Percentiles rank a stretch among this genome's conserved stretches.
Evolutionary conservation across 352 stramenopile species (phyloP).

Genomic region (Pythium utonaiense): DNA sequence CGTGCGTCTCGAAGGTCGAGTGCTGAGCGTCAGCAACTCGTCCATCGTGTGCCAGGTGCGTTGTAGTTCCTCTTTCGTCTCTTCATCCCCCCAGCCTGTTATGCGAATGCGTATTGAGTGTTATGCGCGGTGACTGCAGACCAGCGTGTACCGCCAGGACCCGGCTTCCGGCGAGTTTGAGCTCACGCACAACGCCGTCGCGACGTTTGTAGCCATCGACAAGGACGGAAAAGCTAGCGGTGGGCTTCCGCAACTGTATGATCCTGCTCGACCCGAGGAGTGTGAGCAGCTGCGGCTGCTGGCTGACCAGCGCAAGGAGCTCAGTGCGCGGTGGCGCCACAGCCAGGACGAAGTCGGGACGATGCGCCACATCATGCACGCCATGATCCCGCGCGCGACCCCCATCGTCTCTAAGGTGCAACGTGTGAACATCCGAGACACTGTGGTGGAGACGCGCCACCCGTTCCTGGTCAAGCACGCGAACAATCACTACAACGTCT

Average conservation of each 20-base stretch:
- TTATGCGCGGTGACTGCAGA: too few relatives aligned
- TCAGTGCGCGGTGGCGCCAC: constrained; percentile 29
- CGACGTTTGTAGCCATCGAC: constrained; percentile 39
- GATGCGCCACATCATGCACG: constrained; percentile 27
- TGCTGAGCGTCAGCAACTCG: constrained; percentile 34
- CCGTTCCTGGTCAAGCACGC: constrained; percentile 38
- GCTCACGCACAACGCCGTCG: constrained; percentile 41
- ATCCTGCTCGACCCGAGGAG: constrained; percentile 22
- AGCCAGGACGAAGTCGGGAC: constrained; percentile 26
- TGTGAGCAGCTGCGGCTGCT: constrained; percentile 29
- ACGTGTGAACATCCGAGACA: constrained; percentile 12
- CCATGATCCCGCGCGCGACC: constrained; percentile 24
- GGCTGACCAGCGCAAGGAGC: constrained; percentile 30
- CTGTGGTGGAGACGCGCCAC: constrained; percentile 35
- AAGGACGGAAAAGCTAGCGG: constrained; percentile 14
- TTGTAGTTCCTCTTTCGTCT: too few relatives aligned
- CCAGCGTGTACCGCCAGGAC: constrained; percentile 41
- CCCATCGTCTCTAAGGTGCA: background rate
- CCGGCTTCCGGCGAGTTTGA: constrained; percentile 32
- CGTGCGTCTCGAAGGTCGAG: constrained; percentile 36
- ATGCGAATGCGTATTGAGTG: background rate
- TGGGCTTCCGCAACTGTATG: constrained; percentile 24
- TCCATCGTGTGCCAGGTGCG: constrained; percentile 39
- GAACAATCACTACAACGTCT: constrained; percentile 37
- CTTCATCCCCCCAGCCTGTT: too few relatives aligned